Base-by-base conservation (phyloP, 371 early-diverging fungal genomes). In the Haplosporangium sp. region DNA sequence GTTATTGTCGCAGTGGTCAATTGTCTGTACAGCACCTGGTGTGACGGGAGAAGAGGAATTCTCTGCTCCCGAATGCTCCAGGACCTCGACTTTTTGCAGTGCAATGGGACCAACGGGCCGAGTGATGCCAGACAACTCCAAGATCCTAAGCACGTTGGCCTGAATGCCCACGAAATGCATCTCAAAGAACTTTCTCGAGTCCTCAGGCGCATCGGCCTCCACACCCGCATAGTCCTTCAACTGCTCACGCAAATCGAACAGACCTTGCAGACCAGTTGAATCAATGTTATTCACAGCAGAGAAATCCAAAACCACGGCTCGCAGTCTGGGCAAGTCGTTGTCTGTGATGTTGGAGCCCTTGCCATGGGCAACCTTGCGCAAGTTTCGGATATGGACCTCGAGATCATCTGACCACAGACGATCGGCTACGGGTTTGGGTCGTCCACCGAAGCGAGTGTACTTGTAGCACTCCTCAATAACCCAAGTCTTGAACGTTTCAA, bases 201-300 rank as follows among this genome's bases (percentile, higher is more conserved):
- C 69, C 48, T 79, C 77, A 36, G 36, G 14, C 6, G 47, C 61
- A 16, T 74, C 87, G 7, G 89, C 83, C 64, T 86, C 21, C 4
- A 52, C 61, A 16, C 79, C 87, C 6, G 89, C 83, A 66, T 86
- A 89, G 36, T 85, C 81, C 67, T 76, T 84, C 18, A 88, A 73
- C 46, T 84, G 82, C 47, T 81, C 81, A n/a, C 85, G 81, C 54
- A 91, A 63, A 36, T 92, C 92, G 23, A 89, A 72, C 14, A 95
- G 82, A 8, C 87, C 85, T 67, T 94, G 94, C 40, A 92, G 73
- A 40, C 94, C 95, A 0, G 95, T 91, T 29, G 88, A 86, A 65
- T 96, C 96, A 71, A 95, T 86, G 45, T 87, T 83, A 53, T 92
- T 91, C 9, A 95, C 95, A 14, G 89, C 89, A 2, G 92, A 84